A percentile compares a stretch with the other conserved stretches of the same genome.
Conservation (phyloP, 225 moss, liverwort and hornwort species). For the Pseudoscleropodium purum region DNA sequence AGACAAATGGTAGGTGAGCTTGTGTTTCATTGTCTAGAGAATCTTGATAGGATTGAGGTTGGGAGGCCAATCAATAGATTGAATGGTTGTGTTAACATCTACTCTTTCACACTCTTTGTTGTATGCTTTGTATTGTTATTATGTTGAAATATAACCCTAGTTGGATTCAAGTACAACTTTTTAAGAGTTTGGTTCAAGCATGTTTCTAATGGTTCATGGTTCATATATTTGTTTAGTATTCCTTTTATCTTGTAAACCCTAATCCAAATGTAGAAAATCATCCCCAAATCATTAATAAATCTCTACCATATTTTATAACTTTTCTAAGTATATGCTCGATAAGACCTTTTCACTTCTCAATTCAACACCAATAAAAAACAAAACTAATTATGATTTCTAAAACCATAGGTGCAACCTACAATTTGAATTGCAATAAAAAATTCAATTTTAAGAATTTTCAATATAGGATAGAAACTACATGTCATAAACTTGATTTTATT, state of each 20-base stretch:
- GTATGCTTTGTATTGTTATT: neutral
- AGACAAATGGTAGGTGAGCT: accelerated
- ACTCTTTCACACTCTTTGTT: neutral
- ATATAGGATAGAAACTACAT: neutral
- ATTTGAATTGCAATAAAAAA: neutral
- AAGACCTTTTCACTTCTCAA: neutral
- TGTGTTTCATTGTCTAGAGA: neutral
- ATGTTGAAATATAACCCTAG: neutral
- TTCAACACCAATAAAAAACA: neutral
- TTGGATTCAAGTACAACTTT: neutral
- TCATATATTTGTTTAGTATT: neutral
- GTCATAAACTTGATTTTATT: neutral
- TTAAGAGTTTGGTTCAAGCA: accelerated
- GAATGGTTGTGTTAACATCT: neutral
- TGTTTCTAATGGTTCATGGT: accelerated
- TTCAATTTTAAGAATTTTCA: neutral
- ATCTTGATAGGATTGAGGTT: accelerated
- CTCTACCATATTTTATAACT: accelerated
- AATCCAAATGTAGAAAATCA: accelerated
- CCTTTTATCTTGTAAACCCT: neutral
- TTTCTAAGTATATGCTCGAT: accelerated
- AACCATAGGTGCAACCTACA: neutral
- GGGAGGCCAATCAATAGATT: neutral
- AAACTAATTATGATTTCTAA: accelerated
- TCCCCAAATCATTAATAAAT: neutral